Evolutionary conservation across 441 rosid genomes (phyloP), one percentile per base, ranked within the genome.

Genomic region (Populus hybrid): DNA sequence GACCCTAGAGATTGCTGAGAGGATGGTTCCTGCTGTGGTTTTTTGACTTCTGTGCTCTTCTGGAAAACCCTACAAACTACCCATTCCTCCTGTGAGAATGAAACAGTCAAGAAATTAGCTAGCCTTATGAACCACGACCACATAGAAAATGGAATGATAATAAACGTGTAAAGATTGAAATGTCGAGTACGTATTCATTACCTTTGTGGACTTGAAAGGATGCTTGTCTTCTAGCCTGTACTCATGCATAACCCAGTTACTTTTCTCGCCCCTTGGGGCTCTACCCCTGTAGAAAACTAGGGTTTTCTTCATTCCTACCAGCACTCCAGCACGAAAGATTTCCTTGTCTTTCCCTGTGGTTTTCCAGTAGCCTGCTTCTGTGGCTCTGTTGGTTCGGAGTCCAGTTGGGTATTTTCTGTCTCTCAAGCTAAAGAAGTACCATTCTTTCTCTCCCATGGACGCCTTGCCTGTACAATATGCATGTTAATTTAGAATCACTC

Each of bases 301-400:
- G 66, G 99, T 95, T 88, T 95, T 95, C 91, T 95, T 95, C 99
- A 95, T 95, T 65, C 99, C 99, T 69, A 94, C 93, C 42, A 91
- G 88, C 64, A 83, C 77, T 38, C 85, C 82, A 2, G 81, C 94
- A 28, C 67, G 80, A 78, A 73, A 91, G 61, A 95, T 91, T 90
- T 92, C 93, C 83, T 87, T 95, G 69, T 95, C 99, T 74, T 94
- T 94, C 3, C 99, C 32, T 3, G 32, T 30, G 32, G 32, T 30
- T 30, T 30, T 30, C 32, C 32, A 30, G 32, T 30, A 30, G 40
- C 99, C 99, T 12, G 95, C 86, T 46, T 82, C 86, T 1, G 99
- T 95, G 2, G 99, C 99, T 76, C 99, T 88, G 79, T 95, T 95
- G 2, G 99, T 95, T 81, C 99, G 88, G 84, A 91, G 92, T n/a